Conservation (phyloP, 805 yeast species). For the Allodekkera sacchari region DNA sequence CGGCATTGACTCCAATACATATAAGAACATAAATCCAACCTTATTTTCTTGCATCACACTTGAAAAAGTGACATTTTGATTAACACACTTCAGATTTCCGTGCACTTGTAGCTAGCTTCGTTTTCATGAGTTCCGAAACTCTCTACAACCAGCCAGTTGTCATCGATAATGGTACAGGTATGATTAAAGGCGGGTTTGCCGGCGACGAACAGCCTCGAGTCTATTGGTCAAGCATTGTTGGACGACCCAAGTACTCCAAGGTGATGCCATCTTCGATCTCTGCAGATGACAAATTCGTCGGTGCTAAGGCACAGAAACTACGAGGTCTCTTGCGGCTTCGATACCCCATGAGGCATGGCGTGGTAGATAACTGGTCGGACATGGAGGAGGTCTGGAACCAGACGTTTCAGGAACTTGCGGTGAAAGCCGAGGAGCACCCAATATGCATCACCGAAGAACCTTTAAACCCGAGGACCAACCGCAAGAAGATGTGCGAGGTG, state of each 20-base stretch:
- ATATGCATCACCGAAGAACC: conserved; percentile 85
- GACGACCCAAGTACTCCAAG: conserved; percentile 76
- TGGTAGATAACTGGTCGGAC: conserved; percentile 74
- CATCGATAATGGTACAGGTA: conserved; percentile 81
- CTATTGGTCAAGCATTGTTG: conserved; percentile 57
- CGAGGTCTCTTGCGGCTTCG: conserved; percentile 67
- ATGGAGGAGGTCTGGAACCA: conserved; percentile 79
- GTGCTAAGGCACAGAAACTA: conserved; percentile 62
- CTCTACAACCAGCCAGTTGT: conserved; percentile 66
- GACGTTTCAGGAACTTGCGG: conserved; percentile 43
- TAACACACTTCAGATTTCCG: too few species aligned
- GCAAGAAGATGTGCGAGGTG: conserved; percentile 55
- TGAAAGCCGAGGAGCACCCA: conserved; percentile 70
- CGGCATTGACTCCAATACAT: too few species aligned
- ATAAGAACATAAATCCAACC: too few species aligned
- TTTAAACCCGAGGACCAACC: conserved; percentile 55
- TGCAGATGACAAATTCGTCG: conserved; percentile 59
- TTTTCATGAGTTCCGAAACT: conserved; percentile 8
- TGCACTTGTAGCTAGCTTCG: too few species aligned
- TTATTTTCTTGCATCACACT: too few species aligned
- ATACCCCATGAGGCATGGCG: conserved; percentile 76
- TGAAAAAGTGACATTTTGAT: too few species aligned
- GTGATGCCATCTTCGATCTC: conserved; percentile 60
- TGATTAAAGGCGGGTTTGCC: conserved; percentile 83
- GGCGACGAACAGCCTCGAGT: conserved; percentile 79